These are phyloP conservation scores for Petasospora fabianii DNA, from an alignment of 1,139 yeast genomes.

Conservation along the genomic window DNA sequence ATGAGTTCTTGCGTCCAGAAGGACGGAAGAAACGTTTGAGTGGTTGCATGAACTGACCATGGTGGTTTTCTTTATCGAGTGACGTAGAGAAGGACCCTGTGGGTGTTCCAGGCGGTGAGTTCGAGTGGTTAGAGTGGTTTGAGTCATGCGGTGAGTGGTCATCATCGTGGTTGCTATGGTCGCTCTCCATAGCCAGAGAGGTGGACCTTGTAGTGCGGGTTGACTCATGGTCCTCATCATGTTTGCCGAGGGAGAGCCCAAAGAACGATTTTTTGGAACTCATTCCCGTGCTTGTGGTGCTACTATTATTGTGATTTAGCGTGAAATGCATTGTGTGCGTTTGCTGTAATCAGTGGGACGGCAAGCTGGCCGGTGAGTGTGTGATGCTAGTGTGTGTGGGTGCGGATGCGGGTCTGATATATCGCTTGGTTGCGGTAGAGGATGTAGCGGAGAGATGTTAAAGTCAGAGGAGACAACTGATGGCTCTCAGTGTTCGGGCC, in stretches of 20 bases:
- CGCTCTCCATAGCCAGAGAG: background rate
- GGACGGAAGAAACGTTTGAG: slow-evolving; percentile 62
- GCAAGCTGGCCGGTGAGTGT: no score
- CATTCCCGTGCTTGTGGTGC: slow-evolving; percentile 1
- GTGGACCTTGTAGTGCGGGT: no score
- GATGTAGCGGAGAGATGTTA: no score
- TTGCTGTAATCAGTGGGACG: no score
- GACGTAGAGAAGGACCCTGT: no score
- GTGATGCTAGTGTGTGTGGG: background rate
- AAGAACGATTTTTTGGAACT: slow-evolving; percentile 12
- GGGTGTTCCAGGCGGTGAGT: slow-evolving; percentile 7
- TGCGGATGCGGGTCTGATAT: background rate
- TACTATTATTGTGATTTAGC: slow-evolving; percentile 9
- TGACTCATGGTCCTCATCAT: no score
- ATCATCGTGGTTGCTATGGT: slow-evolving; percentile 1
- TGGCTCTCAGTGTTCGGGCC: no score
- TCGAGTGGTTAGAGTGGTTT: no score
- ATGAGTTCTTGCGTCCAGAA: slow-evolving; percentile 16
- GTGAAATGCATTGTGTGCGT: slow-evolving; percentile 13
- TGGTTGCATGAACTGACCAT: slow-evolving; percentile 66
- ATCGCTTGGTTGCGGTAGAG: no score
- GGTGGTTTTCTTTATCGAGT: slow-evolving; percentile 13
- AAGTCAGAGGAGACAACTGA: no score
- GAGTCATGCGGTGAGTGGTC: slow-evolving; percentile 1
- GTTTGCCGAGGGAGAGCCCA: slow-evolving; percentile 6